Conservation (phyloP, 768 basidiomycete species). For the Coprinellus micaceus region DNA sequence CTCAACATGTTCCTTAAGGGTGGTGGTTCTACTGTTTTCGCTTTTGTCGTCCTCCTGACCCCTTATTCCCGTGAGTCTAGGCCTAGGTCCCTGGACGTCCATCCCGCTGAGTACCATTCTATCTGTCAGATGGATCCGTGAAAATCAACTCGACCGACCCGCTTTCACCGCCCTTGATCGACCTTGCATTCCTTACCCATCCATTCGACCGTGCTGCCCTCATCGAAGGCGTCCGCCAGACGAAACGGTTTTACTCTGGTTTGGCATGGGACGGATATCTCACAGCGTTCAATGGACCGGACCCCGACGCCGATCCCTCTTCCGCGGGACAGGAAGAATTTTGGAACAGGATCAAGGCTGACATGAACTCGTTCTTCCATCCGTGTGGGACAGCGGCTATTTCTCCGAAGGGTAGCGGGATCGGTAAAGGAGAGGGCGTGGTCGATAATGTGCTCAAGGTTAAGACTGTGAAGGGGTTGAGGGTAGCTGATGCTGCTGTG, state of each 20-base stretch:
- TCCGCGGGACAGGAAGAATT: slow-evolving; percentile 2
- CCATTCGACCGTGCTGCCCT: slow-evolving; percentile 2
- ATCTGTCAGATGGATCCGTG: slow-evolving; percentile 4
- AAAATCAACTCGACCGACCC: slow-evolving; percentile 6
- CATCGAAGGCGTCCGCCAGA: slow-evolving; percentile 4
- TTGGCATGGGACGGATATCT: slow-evolving; percentile 2
- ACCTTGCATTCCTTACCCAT: slow-evolving; percentile 7
- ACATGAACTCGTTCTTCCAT: slow-evolving; percentile 4
- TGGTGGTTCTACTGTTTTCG: background rate
- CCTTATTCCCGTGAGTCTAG: background rate
- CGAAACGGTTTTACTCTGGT: slow-evolving; percentile 5
- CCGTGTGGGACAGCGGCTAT: slow-evolving; percentile 2
- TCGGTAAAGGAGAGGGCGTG: slow-evolving; percentile 4
- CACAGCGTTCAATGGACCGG: background rate
- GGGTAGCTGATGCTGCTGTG: slow-evolving; percentile 5
- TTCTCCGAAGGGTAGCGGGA: background rate
- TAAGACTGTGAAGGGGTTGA: background rate
- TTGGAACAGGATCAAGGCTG: slow-evolving; percentile 1
- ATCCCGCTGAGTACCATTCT: too few species aligned
- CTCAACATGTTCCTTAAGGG: background rate
- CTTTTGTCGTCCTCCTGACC: background rate
- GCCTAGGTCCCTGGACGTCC: too few species aligned
- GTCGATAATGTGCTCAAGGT: slow-evolving; percentile 1
- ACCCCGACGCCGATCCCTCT: slow-evolving; percentile 3
- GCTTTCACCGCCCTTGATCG: background rate